Evolutionary conservation across 768 basidiomycete species (phyloP).

Genomic region (Rhizopogon sp.): DNA sequence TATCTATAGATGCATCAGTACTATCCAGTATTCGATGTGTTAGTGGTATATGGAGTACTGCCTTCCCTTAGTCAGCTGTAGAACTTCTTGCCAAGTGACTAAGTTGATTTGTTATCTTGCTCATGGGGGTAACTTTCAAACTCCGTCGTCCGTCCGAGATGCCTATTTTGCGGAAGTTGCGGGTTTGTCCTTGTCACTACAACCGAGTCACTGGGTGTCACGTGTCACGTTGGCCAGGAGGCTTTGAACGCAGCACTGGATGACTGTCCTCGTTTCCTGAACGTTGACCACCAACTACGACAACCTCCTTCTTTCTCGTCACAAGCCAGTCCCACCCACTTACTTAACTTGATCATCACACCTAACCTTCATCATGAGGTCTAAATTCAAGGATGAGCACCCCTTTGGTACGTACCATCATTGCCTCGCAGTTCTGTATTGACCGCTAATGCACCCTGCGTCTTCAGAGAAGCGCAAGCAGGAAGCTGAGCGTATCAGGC

Average conservation of each 20-base stretch:
- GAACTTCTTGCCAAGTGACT: too few relatives aligned
- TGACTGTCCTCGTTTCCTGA: conserved; percentile 14
- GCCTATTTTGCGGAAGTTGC: not conserved
- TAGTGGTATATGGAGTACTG: too few relatives aligned
- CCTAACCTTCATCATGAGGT: conserved; percentile 55
- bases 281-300: conserved; percentile 21
- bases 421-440: conserved; percentile 27
- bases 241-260: conserved; percentile 23
- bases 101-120: too few relatives aligned
- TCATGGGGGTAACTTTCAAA: too few relatives aligned
- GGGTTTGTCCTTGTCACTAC: not conserved
- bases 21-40: too few relatives aligned
- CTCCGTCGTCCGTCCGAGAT: too few relatives aligned
- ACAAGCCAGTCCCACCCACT: conserved; percentile 2
- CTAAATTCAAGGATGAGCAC: conserved; percentile 99
- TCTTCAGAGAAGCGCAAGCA: conserved; percentile 95
- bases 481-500: conserved; percentile 95
- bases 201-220: conserved; percentile 25
- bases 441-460: conserved; percentile 12
- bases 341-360: conserved; percentile 3
- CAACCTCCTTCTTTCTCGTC: conserved; percentile 6
- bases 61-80: too few relatives aligned
- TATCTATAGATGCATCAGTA: too few relatives aligned
- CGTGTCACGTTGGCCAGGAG: conserved; percentile 29
- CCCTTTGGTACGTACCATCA: conserved; percentile 70